Base-by-base conservation (phyloP, 371 early-diverging fungal genomes). In the Mortierella sp. region DNA sequence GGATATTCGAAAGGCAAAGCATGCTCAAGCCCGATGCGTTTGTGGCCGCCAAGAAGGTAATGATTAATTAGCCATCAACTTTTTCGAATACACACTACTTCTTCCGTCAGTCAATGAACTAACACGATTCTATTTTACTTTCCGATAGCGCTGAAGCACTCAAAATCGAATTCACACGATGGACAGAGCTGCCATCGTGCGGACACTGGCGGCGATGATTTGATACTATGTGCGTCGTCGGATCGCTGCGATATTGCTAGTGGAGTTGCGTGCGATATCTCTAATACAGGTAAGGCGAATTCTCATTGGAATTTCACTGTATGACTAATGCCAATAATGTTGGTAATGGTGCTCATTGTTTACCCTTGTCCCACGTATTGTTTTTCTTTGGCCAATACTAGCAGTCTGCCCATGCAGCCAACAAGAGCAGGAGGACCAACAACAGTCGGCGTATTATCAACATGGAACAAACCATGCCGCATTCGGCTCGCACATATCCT, bases 21-120 rank as follows among this genome's bases (percentile, higher is more conserved):
- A 95, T 83, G 90, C 94, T n/a, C 95, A 95, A 82, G 92, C 93
- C 31, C 94, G 94, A 83, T 96, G 96, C 78, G 87, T 91, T 45
- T 96, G 96, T 83, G 88, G 88, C 58, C 90, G 91, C 52, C 80
- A 86, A 26, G 87, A 80, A 74, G 79, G 75, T 88, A 74, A 57
- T 45, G 26, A 48, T 44, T 52, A 60, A 28, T 52, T 21, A 50
- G 19, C n/a, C n/a, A 5, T 13, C 24, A 38, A 34, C n/a, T 50
- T 57, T 45, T 48, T 19, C 45, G 14, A 24, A 42, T 34, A n/a
- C 44, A 65, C 31, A 31, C 34, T 1, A 48, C n/a, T n/a, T 28
- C 75, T 10, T n/a, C 65, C 26, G 28, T 2, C 26, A 11, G 26
- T 24, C 14, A 31, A 63, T 13, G 6, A 28, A 14, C 31, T 31